These are phyloP conservation scores for Sclerospora graminicola DNA, from an alignment of 352 stramenopile species.

Conservation along the genomic window DNA sequence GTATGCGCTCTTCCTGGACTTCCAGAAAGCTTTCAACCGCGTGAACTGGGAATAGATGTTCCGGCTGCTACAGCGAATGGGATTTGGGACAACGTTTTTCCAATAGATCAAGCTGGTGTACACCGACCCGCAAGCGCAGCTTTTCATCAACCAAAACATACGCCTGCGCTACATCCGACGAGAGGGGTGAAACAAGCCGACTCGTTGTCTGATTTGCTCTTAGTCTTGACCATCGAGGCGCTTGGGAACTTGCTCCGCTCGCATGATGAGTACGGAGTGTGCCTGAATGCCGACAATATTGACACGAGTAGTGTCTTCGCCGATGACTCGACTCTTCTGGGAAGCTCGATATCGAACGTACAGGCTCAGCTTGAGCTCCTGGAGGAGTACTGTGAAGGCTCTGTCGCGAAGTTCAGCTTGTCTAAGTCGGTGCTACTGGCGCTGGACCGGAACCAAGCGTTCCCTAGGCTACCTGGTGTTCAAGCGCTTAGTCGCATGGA, in stretches of 20 bases:
- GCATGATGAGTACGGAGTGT: not conserved
- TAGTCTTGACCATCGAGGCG: not conserved
- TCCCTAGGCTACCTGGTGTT: too few species aligned
- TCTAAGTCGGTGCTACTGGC: too few species aligned
- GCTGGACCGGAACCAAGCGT: too few species aligned
- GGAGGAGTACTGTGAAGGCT: too few species aligned
- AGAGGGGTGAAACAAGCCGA: not conserved
- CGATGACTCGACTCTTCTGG: slow-evolving; percentile 2
- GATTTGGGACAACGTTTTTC: not conserved
- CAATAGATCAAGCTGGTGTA: not conserved
- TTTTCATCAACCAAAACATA: slow-evolving; percentile 1
- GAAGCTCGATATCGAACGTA: too few species aligned
- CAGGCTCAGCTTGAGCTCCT: too few species aligned
- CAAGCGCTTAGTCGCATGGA: too few species aligned
- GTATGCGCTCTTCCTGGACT: slow-evolving; percentile 1
- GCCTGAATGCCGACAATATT: not conserved
- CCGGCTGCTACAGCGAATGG: not conserved
- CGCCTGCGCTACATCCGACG: not conserved
- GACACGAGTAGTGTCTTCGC: not conserved
- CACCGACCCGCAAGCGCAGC: too few species aligned
- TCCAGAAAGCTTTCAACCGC: slow-evolving; percentile 1
- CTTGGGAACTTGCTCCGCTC: not conserved
- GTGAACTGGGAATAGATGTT: slow-evolving; percentile 3
- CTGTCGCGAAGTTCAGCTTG: too few species aligned
- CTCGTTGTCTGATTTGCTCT: not conserved